Evolutionary conservation across 352 stramenopile species (phyloP), one percentile per base, ranked within the genome.

Genomic region (Globisporangium alternatum): DNA sequence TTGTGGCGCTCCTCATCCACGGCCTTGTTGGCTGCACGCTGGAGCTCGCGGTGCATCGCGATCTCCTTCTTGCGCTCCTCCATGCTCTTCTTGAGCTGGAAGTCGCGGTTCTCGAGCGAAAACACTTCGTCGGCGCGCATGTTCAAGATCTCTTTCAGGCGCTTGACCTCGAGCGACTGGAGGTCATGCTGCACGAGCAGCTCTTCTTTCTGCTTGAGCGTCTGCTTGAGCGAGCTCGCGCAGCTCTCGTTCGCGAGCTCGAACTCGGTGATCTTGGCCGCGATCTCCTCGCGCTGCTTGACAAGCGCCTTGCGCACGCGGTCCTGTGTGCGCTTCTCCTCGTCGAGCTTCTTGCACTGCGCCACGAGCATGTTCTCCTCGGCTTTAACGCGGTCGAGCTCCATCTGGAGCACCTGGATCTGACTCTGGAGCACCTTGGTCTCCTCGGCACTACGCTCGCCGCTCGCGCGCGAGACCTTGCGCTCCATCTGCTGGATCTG

Each of bases 401-500:
- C 90, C 68, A 88, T 86, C 71, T 98, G 86, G 4, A 98, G 67
- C 56, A 90, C 78, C 43, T 91, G 80, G 60, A 98, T 98, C 65
- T 93, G 80, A n/a, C 77, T 85, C 60, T 97, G 86, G 7, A 99
- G 81, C 28, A 89, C 75, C 44, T 92, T 88, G 53, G 97, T 98
- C 69, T 99, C 96, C 56, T 98, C 96, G 44, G 96, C 94, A 37
- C 85, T 97, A 25, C 95, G 85, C 68, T 98, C 92, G 5, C 96
- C 96, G 41, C 94, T 95, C 53, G 91, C 95, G 37, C 93, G 86
- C 30, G 94, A 88, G 25, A 98, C 89, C 65, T 98, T 98, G 49
- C 91, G 86, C 75, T 98, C 94, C 80, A 98, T 98, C 70, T 98
- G 91, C 70, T 98, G 93, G 64, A 98, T 98, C 77, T 98, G 91